Evolutionary conservation across 441 rosid genomes (phyloP), one percentile per base, ranked within the genome.

Genomic region (Arabidopsis hybrid): DNA sequence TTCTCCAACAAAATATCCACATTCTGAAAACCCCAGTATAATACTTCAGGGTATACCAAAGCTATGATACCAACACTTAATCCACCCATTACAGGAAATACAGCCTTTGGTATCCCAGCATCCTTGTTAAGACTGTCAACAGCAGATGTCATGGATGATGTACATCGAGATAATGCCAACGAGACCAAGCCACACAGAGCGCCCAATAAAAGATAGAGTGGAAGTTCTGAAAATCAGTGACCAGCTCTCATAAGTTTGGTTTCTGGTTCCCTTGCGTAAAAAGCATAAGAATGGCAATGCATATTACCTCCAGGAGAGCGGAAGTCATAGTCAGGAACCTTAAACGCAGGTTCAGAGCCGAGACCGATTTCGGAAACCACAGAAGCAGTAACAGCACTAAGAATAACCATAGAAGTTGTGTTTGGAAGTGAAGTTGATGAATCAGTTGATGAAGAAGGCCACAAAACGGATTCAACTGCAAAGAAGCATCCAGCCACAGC

Each of bases 401-500:
- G 95, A 77, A 95, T 92, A 72, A 95, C 97, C 88, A 85, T 86
- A 8, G 97, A 95, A 38, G 99, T 92, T 11, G 96, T 82, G 71
- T 88, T 92, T 18, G 97, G 82, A 68, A 89, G 91, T 4, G 95
- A 86, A 2, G 78, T 35, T 17, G 93, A 81, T 17, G 85, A 84
- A 63, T 86, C 87, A 40, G 61, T 67, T 1, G 89, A 86, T 0
- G 97, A 86, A 56, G 95, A 88, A 50, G 95, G 97, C 97, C 99
- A 89, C 80, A 94, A 76, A 65, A 92, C 97, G 3, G 97, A 94
- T 74, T 94, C 99, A 50, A 92, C 94, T 8, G 97, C 97, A 10
- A 92, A 95, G 81, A 92, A 95, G 64, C 97, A 95, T 64, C 97
- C 97, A 65, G 96, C 97, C 76, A 95, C 99, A 40, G 99, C 97